Conservation (phyloP, 345 rosid genomes). For the Ailanthus altissimus region DNA sequence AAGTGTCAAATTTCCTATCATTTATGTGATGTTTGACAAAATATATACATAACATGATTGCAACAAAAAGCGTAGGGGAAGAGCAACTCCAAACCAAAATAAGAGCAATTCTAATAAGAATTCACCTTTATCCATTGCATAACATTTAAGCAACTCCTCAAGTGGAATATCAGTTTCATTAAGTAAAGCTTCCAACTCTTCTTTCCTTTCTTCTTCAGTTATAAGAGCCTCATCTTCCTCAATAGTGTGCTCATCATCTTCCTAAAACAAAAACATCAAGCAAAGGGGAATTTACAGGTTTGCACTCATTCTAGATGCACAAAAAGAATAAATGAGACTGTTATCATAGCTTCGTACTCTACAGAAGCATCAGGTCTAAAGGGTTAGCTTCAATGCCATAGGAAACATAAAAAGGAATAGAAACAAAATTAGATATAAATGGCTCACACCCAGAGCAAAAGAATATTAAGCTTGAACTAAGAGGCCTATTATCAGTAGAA, state of each 20-base stretch:
- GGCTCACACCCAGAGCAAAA: not conserved
- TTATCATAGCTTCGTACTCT: not conserved
- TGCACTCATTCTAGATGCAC: not conserved
- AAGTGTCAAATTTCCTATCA: not conserved
- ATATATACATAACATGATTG: not conserved
- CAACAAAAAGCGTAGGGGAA: not conserved
- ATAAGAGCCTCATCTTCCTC: constrained; percentile 93
- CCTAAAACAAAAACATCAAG: constrained; percentile 62
- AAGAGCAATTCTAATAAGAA: not conserved
- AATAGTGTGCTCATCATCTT: constrained; percentile 92
- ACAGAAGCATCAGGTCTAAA: not conserved
- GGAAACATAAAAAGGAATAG: not conserved
- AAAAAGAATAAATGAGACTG: not conserved
- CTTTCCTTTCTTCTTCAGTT: constrained; percentile 82
- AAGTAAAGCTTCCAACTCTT: constrained; percentile 84
- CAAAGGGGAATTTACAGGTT: not conserved
- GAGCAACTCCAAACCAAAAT: not conserved
- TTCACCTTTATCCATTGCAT: constrained; percentile 56
- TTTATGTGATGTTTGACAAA: not conserved
- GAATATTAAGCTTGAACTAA: constrained; percentile 7
- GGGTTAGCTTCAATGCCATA: not conserved
- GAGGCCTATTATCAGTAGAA: constrained; percentile 8
- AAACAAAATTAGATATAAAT: not conserved
- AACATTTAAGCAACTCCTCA: constrained; percentile 79
- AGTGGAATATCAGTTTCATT: constrained; percentile 84